Percentiles rank a stretch among this genome's conserved stretches.
Conservation (phyloP, 139 green algal genomes). For the Axilococcus clingmanii region DNA sequence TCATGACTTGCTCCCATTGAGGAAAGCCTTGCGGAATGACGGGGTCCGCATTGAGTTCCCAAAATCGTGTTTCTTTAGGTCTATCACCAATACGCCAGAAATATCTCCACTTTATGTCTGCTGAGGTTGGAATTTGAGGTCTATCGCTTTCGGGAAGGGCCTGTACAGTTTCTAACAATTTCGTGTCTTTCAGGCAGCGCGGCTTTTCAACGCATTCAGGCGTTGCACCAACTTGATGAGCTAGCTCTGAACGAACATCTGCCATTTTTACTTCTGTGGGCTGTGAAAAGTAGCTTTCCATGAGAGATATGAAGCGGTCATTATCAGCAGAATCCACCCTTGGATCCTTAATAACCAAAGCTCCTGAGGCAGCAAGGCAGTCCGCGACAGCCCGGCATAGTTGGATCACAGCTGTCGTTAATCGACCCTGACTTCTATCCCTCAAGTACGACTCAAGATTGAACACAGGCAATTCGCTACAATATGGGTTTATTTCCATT, state of each 20-base stretch:
- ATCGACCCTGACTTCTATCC: background rate
- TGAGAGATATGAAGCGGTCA: conserved; percentile 65
- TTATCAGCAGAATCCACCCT: conserved; percentile 50
- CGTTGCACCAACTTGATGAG: conserved; percentile 45
- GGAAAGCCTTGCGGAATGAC: conserved; percentile 63
- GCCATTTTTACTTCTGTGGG: conserved; percentile 40
- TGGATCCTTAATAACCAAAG: conserved; percentile 63
- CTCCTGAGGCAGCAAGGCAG: conserved; percentile 34
- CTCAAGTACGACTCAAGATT: conserved; percentile 21
- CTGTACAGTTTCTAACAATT: conserved; percentile 17
- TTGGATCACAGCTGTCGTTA: conserved; percentile 3
- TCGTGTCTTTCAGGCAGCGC: conserved; percentile 41
- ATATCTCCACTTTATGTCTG: conserved; percentile 85
- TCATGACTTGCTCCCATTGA: conserved; percentile 67
- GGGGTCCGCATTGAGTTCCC: conserved; percentile 78
- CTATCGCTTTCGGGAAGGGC: conserved; percentile 25
- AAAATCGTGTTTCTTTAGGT: conserved; percentile 44
- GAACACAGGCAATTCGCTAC: conserved; percentile 21
- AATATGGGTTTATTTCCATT: conserved; percentile 22
- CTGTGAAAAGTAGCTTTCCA: conserved; percentile 81
- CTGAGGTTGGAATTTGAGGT: conserved; percentile 30
- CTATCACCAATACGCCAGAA: conserved; percentile 70
- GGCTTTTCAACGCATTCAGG: conserved; percentile 75
- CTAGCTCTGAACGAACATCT: conserved; percentile 45
- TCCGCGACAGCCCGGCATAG: conserved; percentile 32